These are phyloP conservation scores for Carex scoparia DNA, from an alignment of 176 grass and related monocot genomes.

Conservation along the genomic window DNA sequence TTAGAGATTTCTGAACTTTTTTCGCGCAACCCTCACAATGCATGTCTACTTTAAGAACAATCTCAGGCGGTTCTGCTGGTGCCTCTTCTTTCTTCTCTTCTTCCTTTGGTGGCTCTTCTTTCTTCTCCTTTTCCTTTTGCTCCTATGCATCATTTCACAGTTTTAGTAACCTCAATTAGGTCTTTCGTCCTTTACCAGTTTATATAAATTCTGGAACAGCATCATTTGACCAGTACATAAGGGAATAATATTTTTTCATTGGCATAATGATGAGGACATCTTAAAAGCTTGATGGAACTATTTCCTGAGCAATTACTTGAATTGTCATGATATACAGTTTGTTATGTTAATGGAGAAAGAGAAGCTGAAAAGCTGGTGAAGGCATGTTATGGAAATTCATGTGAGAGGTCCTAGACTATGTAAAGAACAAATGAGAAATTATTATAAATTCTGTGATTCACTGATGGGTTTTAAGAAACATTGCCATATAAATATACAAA, in stretches of 20 bases:
- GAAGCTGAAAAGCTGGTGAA: not conserved
- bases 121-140: slow-evolving; percentile 34
- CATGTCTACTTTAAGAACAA: slow-evolving; percentile 75
- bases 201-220: not conserved
- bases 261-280: not conserved
- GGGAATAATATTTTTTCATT: not conserved
- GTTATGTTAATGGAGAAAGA: not conserved
- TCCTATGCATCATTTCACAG: slow-evolving; percentile 24
- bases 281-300: not conserved
- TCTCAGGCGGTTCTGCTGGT: slow-evolving; percentile 38
- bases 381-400: not conserved
- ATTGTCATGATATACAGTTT: not conserved
- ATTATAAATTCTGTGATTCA: not conserved
- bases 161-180: not conserved
- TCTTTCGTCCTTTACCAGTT: not conserved
- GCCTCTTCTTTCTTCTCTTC: slow-evolving; percentile 24
- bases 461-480: not conserved
- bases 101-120: slow-evolving; percentile 33
- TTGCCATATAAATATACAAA: not conserved
- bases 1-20: slow-evolving; percentile 51
- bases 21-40: slow-evolving; percentile 62
- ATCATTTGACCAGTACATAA: not conserved
- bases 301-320: not conserved
- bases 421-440: not conserved
- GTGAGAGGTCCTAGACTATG: not conserved